A percentile compares a stretch with the other conserved stretches of the same genome.
phyloP scores from a whole-genome alignment of 345 rosid species.

The Aurinia saxatilis region DNA sequence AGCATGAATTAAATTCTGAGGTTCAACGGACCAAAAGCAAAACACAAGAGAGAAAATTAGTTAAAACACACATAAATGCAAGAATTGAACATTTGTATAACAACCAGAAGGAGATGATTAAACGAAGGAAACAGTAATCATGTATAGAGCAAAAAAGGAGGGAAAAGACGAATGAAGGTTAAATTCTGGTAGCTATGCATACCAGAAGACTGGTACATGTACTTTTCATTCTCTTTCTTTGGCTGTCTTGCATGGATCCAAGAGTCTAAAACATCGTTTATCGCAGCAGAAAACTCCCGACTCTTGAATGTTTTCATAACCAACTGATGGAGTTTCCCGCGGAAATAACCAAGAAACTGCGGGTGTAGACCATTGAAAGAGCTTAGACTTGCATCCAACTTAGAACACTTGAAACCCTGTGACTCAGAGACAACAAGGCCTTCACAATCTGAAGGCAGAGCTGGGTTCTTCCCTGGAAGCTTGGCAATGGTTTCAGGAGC shows the following conservation, averaged over 20 bases:
- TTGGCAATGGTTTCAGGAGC: slow-evolving; percentile 35
- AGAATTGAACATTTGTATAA: background rate
- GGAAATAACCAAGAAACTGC: slow-evolving; percentile 86
- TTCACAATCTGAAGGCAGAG: slow-evolving; percentile 35
- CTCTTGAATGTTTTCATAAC: slow-evolving; percentile 95
- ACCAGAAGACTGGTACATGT: slow-evolving; percentile 77
- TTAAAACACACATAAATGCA: slow-evolving; percentile 9
- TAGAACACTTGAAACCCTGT: slow-evolving; percentile 25
- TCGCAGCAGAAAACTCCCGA: slow-evolving; percentile 92
- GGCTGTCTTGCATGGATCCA: slow-evolving; percentile 96
- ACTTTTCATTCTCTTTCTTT: slow-evolving; percentile 77
- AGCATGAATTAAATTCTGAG: slow-evolving; percentile 55
- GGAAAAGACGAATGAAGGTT: too few species aligned
- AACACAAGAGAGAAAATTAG: slow-evolving; percentile 12
- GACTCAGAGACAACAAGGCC: slow-evolving; percentile 27
- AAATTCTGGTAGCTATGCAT: slow-evolving; percentile 15
- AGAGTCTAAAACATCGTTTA: slow-evolving; percentile 94
- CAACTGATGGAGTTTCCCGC: slow-evolving; percentile 91
- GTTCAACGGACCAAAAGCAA: slow-evolving; percentile 20
- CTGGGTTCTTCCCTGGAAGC: slow-evolving; percentile 28
- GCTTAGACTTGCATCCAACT: slow-evolving; percentile 24
- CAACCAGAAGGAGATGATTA: background rate
- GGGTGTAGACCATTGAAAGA: slow-evolving; percentile 71
- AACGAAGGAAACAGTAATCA: slow-evolving; percentile 8
- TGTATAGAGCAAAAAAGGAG: slow-evolving; percentile 3